phyloP scores from a whole-genome alignment of 2,329 filamentous ascomycete genomes.

The Colletotrichum sansevieriae region DNA sequence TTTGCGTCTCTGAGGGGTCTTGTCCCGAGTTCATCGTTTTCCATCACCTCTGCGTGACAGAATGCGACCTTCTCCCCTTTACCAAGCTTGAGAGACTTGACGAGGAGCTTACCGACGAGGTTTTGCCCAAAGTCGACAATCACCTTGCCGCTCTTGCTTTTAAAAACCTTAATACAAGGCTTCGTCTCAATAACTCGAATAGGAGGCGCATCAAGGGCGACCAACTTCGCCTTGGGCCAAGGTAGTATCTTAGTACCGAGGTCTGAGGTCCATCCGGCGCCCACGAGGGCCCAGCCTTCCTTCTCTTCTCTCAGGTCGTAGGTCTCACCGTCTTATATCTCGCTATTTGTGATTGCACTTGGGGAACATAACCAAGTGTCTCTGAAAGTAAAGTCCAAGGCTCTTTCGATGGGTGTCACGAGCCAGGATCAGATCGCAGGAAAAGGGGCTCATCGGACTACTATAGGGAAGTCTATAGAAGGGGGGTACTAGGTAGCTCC shows the following conservation, averaged over 20 bases:
- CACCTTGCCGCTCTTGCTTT: slow-evolving; percentile 56
- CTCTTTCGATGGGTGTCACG: slow-evolving; percentile 39
- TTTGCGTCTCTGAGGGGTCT: slow-evolving; percentile 25
- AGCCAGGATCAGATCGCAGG: too few species aligned
- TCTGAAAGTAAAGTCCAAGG: slow-evolving; percentile 47
- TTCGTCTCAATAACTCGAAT: slow-evolving; percentile 47
- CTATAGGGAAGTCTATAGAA: too few species aligned
- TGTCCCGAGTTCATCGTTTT: slow-evolving; percentile 26
- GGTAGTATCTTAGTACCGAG: slow-evolving; percentile 39
- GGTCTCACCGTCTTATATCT: slow-evolving; percentile 49
- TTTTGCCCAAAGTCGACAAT: slow-evolving; percentile 51
- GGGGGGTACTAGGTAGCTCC: too few species aligned
- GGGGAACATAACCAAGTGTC: slow-evolving; percentile 47
- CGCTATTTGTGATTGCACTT: slow-evolving; percentile 43
- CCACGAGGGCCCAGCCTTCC: slow-evolving; percentile 35
- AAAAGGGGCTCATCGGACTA: too few species aligned
- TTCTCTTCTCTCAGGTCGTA: slow-evolving; percentile 49
- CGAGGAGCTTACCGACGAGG: slow-evolving; percentile 34
- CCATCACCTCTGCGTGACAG: slow-evolving; percentile 31
- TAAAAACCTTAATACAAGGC: slow-evolving; percentile 45
- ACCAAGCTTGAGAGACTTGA: slow-evolving; percentile 28
- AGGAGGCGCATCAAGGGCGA: slow-evolving; percentile 50
- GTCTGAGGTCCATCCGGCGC: slow-evolving; percentile 8
- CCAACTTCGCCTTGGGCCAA: slow-evolving; percentile 43
- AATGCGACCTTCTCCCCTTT: slow-evolving; percentile 20